Evolutionary conservation across 768 basidiomycete genomes (phyloP), one percentile per base, ranked within the genome.

Genomic region (Obba rivulosa): DNA sequence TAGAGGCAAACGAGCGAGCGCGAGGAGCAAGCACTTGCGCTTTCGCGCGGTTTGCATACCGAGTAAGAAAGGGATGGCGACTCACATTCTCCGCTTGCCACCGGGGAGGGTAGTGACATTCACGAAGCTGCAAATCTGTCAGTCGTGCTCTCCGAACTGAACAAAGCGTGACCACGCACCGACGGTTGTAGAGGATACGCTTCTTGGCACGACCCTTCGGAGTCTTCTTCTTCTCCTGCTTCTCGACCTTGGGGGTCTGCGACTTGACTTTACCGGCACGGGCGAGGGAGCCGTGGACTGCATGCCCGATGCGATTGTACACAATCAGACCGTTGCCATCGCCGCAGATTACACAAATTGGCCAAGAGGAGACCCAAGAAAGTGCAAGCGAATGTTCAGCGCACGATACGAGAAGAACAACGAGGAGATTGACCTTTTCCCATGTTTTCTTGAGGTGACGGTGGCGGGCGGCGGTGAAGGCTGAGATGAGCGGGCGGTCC

Each of bases 241-340:
- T 83, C 65, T 96, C 95, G 66, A 96, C 95, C 76, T 97, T 97
- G 64, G 94, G 94, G 64, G 87, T 90, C 75, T 94, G 92, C 61
- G 89, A 91, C 77, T 92, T 96, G 79, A 97, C 95, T 83, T 98
- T 97, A 71, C 94, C 94, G 69, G 93, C 93, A 79, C 93, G 93
- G 75, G 93, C 93, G 76, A 95, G 92, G 69, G 93, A 97, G 70
- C 93, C 93, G 87, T 97, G 93, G 76, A 95, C 93, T 92, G 53
- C 31, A 39, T 43, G 44, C 39, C 35, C 21, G 22, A 13, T 21
- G 11, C 24, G 17, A 39, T 46, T 39, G 18, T 34, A 34, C 7
- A 42, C 17, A 16, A 45, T 40, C 39, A 49, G 36, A 41, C 28
- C 28, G 13, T 31, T 5, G 28, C 28, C 28, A 31, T n/a, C n/a